These are phyloP conservation scores for Venturia aucupariae DNA, from an alignment of 2,329 filamentous ascomycete species.

Conservation along the genomic window DNA sequence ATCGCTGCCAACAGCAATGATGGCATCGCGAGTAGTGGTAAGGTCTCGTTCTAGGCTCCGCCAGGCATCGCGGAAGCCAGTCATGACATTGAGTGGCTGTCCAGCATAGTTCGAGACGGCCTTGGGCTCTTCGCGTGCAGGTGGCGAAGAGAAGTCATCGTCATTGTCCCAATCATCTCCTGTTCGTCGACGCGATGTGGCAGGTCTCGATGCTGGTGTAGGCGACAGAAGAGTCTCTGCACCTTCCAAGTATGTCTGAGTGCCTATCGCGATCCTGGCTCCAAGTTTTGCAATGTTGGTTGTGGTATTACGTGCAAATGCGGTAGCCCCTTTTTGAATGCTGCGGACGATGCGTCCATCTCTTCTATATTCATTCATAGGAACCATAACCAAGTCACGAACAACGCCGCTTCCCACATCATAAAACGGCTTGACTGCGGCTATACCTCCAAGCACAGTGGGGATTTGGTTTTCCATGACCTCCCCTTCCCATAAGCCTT, in stretches of 20 bases:
- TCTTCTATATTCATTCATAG: conserved; percentile 85
- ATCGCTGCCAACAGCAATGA: conserved; percentile 89
- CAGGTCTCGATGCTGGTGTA: conserved; percentile 11
- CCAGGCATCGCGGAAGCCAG: conserved; percentile 77
- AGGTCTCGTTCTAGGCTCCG: conserved; percentile 77
- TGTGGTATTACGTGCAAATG: conserved; percentile 88
- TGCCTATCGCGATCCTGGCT: conserved; percentile 88
- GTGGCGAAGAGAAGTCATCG: conserved; percentile 49
- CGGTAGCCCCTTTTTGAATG: conserved; percentile 79
- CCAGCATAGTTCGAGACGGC: conserved; percentile 88
- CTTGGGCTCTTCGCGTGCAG: conserved; percentile 55
- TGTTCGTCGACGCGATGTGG: neutral
- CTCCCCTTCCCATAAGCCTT: conserved; percentile 95
- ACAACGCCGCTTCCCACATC: conserved; percentile 68
- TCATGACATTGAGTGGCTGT: conserved; percentile 80
- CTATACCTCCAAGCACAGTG: conserved; percentile 77
- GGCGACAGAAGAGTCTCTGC: conserved; percentile 68
- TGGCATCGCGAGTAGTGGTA: conserved; percentile 77
- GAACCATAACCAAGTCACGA: conserved; percentile 76
- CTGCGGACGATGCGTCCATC: conserved; percentile 88
- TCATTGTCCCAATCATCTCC: conserved; percentile 38
- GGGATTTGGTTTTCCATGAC: conserved; percentile 84
- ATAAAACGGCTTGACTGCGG: conserved; percentile 80
- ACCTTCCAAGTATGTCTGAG: conserved; percentile 83
- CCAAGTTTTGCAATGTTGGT: conserved; percentile 91